A percentile compares a stretch with the other conserved stretches of the same genome.
Evolutionary conservation across 768 basidiomycete genomes (phyloP).

Genomic region (Pleurotus ostreatus): DNA sequence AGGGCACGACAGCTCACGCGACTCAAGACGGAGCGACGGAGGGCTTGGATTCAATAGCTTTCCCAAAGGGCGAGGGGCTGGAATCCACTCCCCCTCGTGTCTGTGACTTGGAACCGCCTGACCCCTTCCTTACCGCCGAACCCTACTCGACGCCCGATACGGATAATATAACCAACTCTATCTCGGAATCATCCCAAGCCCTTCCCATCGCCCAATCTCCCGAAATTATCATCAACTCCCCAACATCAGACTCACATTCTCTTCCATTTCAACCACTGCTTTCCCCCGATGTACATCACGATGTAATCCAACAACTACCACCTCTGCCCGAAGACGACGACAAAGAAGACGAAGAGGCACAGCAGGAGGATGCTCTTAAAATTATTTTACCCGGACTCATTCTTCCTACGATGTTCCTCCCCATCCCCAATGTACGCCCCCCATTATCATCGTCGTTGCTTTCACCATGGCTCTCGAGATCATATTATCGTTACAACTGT

Average conservation of each 20-base stretch:
- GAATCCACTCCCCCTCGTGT: slow-evolving; percentile 23
- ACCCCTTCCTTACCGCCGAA: slow-evolving; percentile 63
- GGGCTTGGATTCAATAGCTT: background rate
- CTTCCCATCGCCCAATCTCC: slow-evolving; percentile 26
- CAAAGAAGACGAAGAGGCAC: slow-evolving; percentile 31
- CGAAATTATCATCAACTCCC: slow-evolving; percentile 40
- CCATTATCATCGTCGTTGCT: slow-evolving; percentile 31
- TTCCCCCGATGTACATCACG: slow-evolving; percentile 44
- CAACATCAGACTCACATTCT: slow-evolving; percentile 4
- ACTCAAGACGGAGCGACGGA: background rate
- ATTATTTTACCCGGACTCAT: slow-evolving; percentile 68
- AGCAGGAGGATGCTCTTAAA: slow-evolving; percentile 44
- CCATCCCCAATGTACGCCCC: slow-evolving; percentile 83
- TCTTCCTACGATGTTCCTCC: slow-evolving; percentile 76
- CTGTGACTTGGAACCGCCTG: slow-evolving; percentile 47
- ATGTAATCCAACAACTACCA: slow-evolving; percentile 35
- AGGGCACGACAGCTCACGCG: background rate
- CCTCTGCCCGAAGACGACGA: slow-evolving; percentile 22
- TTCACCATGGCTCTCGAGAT: slow-evolving; percentile 14
- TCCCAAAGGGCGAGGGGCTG: slow-evolving; percentile 16
- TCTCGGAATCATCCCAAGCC: slow-evolving; percentile 28
- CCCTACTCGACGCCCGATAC: slow-evolving; percentile 39
- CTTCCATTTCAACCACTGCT: background rate
- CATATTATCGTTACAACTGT: slow-evolving; percentile 37
- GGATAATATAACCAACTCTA: slow-evolving; percentile 20